A percentile compares a stretch with the other conserved stretches of the same genome.
phyloP scores from a whole-genome alignment of 2,329 filamentous ascomycete genomes.

The Pestalotiopsis sp. region DNA sequence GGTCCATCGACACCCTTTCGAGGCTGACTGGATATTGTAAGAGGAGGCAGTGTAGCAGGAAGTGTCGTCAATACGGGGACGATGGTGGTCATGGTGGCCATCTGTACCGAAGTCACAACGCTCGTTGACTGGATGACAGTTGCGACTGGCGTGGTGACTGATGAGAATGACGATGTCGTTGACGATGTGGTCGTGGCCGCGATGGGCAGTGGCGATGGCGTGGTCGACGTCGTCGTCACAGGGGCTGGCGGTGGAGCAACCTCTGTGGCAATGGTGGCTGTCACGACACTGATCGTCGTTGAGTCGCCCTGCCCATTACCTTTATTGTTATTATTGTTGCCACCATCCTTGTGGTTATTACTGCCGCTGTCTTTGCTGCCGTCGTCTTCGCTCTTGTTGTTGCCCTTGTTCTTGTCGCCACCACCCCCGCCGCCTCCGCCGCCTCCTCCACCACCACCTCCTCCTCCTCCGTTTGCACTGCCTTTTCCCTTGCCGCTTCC shows the following conservation, averaged over 20 bases:
- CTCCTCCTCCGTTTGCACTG: neutral
- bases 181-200: neutral
- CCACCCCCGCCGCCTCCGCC: neutral
- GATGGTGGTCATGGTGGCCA: constrained; percentile 15
- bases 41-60: neutral
- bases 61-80: constrained; percentile 11
- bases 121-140: neutral
- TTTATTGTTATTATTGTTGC: neutral
- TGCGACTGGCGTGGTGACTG: neutral
- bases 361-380: neutral
- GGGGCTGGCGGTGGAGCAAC: neutral
- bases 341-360: neutral
- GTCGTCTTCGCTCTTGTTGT: neutral
- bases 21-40: constrained; percentile 14
- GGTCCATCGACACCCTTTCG: constrained; percentile 15
- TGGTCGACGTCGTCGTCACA: neutral
- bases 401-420: neutral
- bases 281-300: constrained; percentile 1
- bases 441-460: neutral
- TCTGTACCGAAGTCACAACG: constrained; percentile 3
- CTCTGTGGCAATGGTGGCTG: neutral
- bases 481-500: neutral
- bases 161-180: neutral
- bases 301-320: neutral
- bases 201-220: neutral